Conservation (phyloP, 768 basidiomycete species). For the Gautieria morchelliformis region DNA sequence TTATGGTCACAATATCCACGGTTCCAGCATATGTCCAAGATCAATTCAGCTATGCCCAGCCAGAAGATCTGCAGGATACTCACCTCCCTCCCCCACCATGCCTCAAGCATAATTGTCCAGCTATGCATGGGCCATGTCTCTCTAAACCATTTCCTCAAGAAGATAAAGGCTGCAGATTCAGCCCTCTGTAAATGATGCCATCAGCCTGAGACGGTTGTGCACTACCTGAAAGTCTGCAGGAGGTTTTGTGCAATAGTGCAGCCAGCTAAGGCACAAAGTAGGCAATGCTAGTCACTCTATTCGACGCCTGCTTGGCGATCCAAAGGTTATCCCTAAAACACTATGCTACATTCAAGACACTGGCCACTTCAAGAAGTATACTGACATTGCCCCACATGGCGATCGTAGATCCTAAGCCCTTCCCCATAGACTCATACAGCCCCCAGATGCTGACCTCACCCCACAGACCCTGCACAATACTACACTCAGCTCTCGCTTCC, state of each 20-base stretch:
- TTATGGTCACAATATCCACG: background rate
- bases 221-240: constrained; percentile 10
- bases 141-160: constrained; percentile 7
- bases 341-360: too few relatives aligned
- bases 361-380: too few relatives aligned
- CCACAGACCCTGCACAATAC: too few relatives aligned
- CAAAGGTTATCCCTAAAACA: too few relatives aligned
- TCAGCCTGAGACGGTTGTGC: constrained; percentile 7
- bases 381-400: too few relatives aligned
- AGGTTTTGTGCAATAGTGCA: background rate
- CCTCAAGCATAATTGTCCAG: constrained; percentile 8
- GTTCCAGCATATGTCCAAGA: background rate
- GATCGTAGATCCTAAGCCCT: too few relatives aligned
- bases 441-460: too few relatives aligned
- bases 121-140: constrained; percentile 10
- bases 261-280: too few relatives aligned
- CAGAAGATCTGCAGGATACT: background rate
- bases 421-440: too few relatives aligned
- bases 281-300: background rate
- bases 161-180: constrained; percentile 1
- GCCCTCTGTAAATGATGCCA: constrained; percentile 5
- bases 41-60: background rate
- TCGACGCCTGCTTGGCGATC: too few relatives aligned
- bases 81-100: background rate
- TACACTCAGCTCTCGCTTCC: too few relatives aligned